Base-by-base conservation (phyloP, 768 basidiomycete species). In the Calvatia gigantea region DNA sequence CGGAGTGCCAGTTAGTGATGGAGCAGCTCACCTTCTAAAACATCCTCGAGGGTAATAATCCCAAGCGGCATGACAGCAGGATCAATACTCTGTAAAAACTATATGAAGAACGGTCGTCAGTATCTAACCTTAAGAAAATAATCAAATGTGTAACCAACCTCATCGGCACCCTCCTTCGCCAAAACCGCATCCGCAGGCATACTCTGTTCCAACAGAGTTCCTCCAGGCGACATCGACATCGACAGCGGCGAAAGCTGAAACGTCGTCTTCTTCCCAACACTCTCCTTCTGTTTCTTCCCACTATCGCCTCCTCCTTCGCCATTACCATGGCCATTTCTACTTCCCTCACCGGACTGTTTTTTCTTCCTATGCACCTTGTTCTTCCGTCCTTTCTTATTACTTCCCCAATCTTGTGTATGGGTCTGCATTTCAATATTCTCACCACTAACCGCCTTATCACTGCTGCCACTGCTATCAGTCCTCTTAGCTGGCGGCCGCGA, bases 31-130 rank as follows among this genome's bases (percentile, higher is more conserved):
- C 89, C 89, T 82, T 96, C 94, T 8, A 96, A 76, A 7, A 96
- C 90, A 60, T 96, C 94, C 70, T 96, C 94, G 2, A 96, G 78
- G 0, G 94, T 96, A 58, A 96, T 94, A 62, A 96, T 92, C 47
- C 94, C 94, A 23, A 94, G 75, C 2, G 91, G 92, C 76, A 87
- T 87, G 31, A 93, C 77, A 17, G 86, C 84, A 0, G 87, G 89
- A 66, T 94, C 91, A 51, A 93, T 80, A 37, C 80, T 81, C 74
- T 88, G 86, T 67, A 95, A 73, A 72, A 94, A 93, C 83, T 90
- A 62, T 1, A 15, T n/a, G 38, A 41, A 17, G 21, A 43, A 23
- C 23, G 15, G 31, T 9, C 17, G 14, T 60, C n/a, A 53, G 31
- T n/a, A 53, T 45, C 19, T 12, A 11, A 3, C 11, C 2, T 2